Percentiles rank a stretch among this genome's conserved stretches.
phyloP scores from a whole-genome alignment of 495 filamentous ascomycete genomes.

The Penicillium silybi region DNA sequence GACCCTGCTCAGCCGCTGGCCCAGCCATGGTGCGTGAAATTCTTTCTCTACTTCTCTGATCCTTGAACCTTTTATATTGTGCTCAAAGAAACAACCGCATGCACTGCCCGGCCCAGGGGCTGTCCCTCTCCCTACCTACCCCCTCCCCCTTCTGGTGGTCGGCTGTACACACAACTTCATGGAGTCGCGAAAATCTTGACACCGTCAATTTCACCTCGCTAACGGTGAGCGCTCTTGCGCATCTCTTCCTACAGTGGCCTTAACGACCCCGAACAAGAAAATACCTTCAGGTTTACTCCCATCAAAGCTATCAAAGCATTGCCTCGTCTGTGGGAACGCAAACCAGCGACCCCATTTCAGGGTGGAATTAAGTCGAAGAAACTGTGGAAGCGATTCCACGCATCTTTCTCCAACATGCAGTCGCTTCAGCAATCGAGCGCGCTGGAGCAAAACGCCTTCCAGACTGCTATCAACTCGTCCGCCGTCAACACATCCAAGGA shows the following conservation, averaged over 20 bases:
- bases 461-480: constrained; percentile 31
- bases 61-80: not conserved
- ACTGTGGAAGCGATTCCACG: constrained; percentile 49
- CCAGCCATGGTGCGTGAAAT: constrained; percentile 19
- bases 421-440: constrained; percentile 27
- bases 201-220: constrained; percentile 1
- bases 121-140: not conserved
- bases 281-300: constrained; percentile 36
- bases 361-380: constrained; percentile 42
- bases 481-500: constrained; percentile 32
- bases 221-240: constrained; percentile 9
- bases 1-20: constrained; percentile 16
- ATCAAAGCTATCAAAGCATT: constrained; percentile 29
- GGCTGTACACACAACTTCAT: not conserved
- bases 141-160: too few species aligned
- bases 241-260: constrained; percentile 7
- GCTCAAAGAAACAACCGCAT: not conserved
- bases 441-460: constrained; percentile 23
- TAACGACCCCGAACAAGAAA: constrained; percentile 13
- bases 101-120: constrained; percentile 3
- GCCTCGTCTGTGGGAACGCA: constrained; percentile 51
- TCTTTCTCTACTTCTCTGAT: not conserved
- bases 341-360: constrained; percentile 50
- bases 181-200: not conserved
- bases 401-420: constrained; percentile 41